phyloP scores from a whole-genome alignment of 768 basidiomycete genomes.

The Trametes elegans region DNA sequence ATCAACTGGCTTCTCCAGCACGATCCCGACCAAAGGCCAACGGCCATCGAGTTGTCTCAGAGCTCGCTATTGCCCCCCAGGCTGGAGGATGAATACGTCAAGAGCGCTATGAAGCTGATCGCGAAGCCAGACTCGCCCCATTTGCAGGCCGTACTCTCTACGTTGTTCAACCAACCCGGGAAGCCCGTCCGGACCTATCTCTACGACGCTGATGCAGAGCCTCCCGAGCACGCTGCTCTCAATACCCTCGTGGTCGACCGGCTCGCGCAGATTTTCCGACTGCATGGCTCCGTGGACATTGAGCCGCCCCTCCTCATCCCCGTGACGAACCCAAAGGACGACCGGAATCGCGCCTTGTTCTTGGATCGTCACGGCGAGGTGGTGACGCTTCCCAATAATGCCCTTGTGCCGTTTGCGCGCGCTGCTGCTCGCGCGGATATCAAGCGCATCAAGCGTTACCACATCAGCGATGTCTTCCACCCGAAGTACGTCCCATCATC shows the following conservation, averaged over 20 bases:
- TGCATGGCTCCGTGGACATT: conserved; percentile 89
- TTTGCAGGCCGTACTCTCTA: conserved; percentile 71
- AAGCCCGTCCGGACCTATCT: conserved; percentile 64
- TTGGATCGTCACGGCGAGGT: conserved; percentile 81
- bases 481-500: conserved; percentile 47
- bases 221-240: conserved; percentile 67
- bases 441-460: conserved; percentile 79
- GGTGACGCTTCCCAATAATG: conserved; percentile 69
- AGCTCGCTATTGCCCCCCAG: conserved; percentile 73
- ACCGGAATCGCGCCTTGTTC: conserved; percentile 59
- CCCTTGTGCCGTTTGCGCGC: conserved; percentile 76
- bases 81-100: conserved; percentile 85
- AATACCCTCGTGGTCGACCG: conserved; percentile 77
- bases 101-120: conserved; percentile 73
- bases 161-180: conserved; percentile 74
- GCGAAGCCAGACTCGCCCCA: conserved; percentile 82
- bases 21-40: conserved; percentile 74
- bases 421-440: conserved; percentile 67
- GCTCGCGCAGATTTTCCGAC: conserved; percentile 71
- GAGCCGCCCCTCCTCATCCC: conserved; percentile 86
- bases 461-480: conserved; percentile 70
- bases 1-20: conserved; percentile 82
- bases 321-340: conserved; percentile 52
- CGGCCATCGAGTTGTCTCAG: conserved; percentile 79
- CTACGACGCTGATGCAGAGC: conserved; percentile 70